Base-by-base conservation (phyloP, 1,284 basidiomycete genomes). In the Pseudozyma pruni region DNA sequence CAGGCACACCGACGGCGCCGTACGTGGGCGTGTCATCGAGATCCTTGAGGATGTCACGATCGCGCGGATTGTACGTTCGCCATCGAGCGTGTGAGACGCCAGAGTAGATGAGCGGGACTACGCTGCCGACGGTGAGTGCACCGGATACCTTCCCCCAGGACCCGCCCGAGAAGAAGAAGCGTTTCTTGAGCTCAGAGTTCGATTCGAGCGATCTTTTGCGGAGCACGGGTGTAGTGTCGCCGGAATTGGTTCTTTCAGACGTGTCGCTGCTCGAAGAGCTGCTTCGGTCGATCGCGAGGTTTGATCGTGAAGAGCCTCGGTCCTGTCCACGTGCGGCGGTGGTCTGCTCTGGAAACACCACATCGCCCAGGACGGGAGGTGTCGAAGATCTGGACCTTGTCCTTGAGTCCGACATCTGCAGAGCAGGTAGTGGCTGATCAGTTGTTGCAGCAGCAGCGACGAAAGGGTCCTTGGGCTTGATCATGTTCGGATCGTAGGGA, bases 1-100 rank as follows among this genome's bases (percentile, higher is more conserved):
- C 52, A 10, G 60, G 60, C 13, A 70, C 67, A 3, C 67, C 67
- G 2, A 70, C 67, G 10, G 67, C 67, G 22, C 67, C 67, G 20
- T 60, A 70, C 16, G 49, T 63, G 2, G 60, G 60, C 13, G 48
- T 60, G 10, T 50, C 19, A 32, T 70, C 67, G 13, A 70, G 47
- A 0, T 63, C 56, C 35, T 52, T 42, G 32, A 70, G 31, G 25
- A 60, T 52, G 13, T 56, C 40, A 14, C 67, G 59, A 37, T 63
- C 60, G 20, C 67, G 67, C 3, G 67, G 60, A 11, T 70, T 34
- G 2, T 23, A 3, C 7, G 19, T 14, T 40, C 60, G 67, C 20
- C 22, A 48, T 14, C 60, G 35, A 1, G 67, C 34, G 20, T 70
- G 67, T 8, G 19, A 31, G 20, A 63, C 40, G 43, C 55, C 60